Evolutionary conservation across 345 rosid species (phyloP).

Genomic region (Theobroma cacao): DNA sequence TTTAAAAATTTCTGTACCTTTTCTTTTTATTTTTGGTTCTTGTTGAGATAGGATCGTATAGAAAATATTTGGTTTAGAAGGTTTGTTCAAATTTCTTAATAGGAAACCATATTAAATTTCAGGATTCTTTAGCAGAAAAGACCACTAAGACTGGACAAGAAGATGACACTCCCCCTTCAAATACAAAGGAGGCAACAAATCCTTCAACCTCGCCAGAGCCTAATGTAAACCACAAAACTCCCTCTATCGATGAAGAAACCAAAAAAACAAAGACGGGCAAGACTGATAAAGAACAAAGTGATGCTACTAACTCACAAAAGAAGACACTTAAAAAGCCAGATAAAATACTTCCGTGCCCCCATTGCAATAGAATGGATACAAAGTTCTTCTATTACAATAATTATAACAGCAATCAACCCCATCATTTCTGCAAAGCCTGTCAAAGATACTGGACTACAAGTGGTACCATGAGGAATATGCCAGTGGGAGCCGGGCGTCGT

Average conservation of each 20-base stretch:
- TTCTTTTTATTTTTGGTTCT: neutral
- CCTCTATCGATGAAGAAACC: constrained; percentile 47
- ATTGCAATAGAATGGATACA: constrained; percentile 89
- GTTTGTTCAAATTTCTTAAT: constrained; percentile 11
- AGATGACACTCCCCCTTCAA: constrained; percentile 12
- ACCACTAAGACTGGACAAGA: constrained; percentile 15
- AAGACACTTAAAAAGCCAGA: constrained; percentile 84
- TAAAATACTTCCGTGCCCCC: constrained; percentile 84
- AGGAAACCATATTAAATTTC: constrained; percentile 21
- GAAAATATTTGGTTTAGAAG: neutral
- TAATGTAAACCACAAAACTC: constrained; percentile 37
- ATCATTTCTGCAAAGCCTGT: constrained; percentile 93
- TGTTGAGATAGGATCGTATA: neutral
- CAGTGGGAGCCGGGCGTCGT: constrained; percentile 90
- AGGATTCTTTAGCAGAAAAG: constrained; percentile 33
- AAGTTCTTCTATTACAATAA: constrained; percentile 93
- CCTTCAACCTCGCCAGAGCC: constrained; percentile 20
- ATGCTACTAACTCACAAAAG: constrained; percentile 37
- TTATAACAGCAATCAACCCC: constrained; percentile 87
- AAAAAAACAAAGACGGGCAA: constrained; percentile 36
- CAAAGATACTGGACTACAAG: constrained; percentile 97
- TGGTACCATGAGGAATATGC: constrained; percentile 90
- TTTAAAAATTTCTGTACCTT: neutral
- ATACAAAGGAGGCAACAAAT: constrained; percentile 19
- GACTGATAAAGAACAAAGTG: constrained; percentile 36